Evolutionary conservation across 192 early-diverging fungal species (phyloP), one percentile per base, ranked within the genome.

Genomic region (Coemansia sp.): DNA sequence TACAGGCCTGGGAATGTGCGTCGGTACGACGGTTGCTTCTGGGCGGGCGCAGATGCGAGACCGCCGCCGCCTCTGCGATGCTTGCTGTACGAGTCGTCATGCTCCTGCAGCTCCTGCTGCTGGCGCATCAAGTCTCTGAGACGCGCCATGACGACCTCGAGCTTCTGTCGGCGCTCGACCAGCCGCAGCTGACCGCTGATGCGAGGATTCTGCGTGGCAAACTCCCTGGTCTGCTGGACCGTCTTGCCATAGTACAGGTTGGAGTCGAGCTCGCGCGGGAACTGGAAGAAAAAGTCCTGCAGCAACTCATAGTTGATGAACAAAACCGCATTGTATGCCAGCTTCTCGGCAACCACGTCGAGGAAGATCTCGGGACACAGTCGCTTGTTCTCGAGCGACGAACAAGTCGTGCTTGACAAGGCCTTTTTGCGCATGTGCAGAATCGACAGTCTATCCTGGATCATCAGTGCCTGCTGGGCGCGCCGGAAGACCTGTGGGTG

Each of bases 211-310:
- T 98, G 89, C 45, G 80, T 79, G 15, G 93, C 93, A 78, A 98
- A 97, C 51, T 84, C 77, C 50, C 82, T 76, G 44, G 94, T 90
- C 58, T 97, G 85, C 45, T 84, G 62, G 54, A 84, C 70, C 7
- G 79, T 82, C 61, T 93, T 78, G 63, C 87, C 89, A 46, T 95
- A 95, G 47, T 94, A 93, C 49, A 98, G 60, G 44, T 85, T 79
- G 50, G 91, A 85, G 65, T 98, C 95, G 17, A 98, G 84, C 72
- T 95, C 91, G 29, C 95, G 74, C 28, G 95, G 95, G 52, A 97
- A 83, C 77, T 97, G 94, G 84, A 95, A 96, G 62, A 95, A 93
- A 75, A 97, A 98, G 70, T 98, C 95, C 63, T 93, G 94, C 63
- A 98, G 74, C 39, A 98, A 80, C 71, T 98, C 95, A 15, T 95